phyloP scores from a whole-genome alignment of 257 asterid species.

The Scutellaria galericulata region DNA sequence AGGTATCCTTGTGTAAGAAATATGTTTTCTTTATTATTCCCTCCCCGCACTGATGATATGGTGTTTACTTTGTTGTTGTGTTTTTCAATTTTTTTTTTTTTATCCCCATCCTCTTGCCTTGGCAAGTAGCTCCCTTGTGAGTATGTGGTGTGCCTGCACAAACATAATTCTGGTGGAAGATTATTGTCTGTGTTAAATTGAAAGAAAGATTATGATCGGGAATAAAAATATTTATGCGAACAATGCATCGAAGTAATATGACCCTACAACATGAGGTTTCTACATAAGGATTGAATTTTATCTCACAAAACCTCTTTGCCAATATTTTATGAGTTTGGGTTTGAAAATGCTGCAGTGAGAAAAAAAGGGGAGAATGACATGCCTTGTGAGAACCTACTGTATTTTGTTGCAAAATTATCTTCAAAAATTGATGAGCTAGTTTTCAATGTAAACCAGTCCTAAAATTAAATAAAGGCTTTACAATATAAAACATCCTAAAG shows the following conservation, averaged over 20 bases:
- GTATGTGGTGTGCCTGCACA: no score
- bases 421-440: not conserved
- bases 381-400: not conserved
- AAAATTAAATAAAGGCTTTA: constrained; percentile 2
- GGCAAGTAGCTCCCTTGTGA: not conserved
- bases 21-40: not conserved
- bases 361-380: not conserved
- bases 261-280: not conserved
- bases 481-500: not conserved
- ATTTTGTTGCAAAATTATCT: constrained; percentile 17
- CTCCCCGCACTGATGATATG: not conserved
- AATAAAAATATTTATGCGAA: constrained; percentile 5
- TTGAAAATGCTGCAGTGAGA: not conserved
- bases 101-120: not conserved
- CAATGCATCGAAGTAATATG: not conserved
- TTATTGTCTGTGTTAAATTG: no score
- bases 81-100: no score
- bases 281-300: not conserved
- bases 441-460: constrained; percentile 13
- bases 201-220: not conserved
- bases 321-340: constrained; percentile 11
- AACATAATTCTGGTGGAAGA: no score
- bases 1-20: constrained; percentile 55
- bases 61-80: not conserved
- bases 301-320: constrained; percentile 1